phyloP scores from a whole-genome alignment of 345 rosid genomes.

The Heritiera littoralis region DNA sequence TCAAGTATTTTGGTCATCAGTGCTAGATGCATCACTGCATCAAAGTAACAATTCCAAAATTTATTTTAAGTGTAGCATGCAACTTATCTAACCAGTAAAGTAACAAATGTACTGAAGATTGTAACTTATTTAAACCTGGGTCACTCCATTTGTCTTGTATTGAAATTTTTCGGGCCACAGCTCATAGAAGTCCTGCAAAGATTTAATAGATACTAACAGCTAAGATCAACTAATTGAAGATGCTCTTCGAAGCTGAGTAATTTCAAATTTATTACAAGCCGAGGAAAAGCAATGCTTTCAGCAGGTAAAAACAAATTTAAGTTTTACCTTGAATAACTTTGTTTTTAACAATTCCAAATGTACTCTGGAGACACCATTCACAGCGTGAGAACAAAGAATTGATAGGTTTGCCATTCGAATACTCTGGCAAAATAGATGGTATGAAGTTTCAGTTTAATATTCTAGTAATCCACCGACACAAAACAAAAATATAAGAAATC shows the following conservation, averaged over 20 bases:
- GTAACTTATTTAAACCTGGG: constrained; percentile 36
- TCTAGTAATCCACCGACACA: constrained; percentile 7
- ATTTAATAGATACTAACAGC: neutral
- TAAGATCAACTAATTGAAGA: constrained; percentile 13
- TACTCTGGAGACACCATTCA: constrained; percentile 47
- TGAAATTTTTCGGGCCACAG: constrained; percentile 53
- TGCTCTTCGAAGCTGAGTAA: neutral
- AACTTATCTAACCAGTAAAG: neutral
- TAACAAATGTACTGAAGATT: neutral
- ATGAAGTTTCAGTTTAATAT: constrained; percentile 8
- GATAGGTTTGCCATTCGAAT: constrained; percentile 55
- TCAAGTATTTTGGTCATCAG: neutral
- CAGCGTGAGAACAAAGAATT: constrained; percentile 44
- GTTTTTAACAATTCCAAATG: constrained; percentile 44
- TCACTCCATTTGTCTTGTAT: constrained; percentile 51
- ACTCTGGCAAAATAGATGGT: constrained; percentile 28
- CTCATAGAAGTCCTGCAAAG: constrained; percentile 51
- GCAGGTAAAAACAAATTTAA: constrained; percentile 4
- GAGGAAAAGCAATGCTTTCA: neutral
- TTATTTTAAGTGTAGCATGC: neutral
- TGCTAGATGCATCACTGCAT: constrained; percentile 10
- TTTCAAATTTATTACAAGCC: neutral
- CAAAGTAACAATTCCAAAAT: neutral
- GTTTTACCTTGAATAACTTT: constrained; percentile 42
- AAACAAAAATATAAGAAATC: neutral